These are phyloP conservation scores for Boletus rubroflammeus DNA, from an alignment of 768 basidiomycete species.

Conservation along the genomic window DNA sequence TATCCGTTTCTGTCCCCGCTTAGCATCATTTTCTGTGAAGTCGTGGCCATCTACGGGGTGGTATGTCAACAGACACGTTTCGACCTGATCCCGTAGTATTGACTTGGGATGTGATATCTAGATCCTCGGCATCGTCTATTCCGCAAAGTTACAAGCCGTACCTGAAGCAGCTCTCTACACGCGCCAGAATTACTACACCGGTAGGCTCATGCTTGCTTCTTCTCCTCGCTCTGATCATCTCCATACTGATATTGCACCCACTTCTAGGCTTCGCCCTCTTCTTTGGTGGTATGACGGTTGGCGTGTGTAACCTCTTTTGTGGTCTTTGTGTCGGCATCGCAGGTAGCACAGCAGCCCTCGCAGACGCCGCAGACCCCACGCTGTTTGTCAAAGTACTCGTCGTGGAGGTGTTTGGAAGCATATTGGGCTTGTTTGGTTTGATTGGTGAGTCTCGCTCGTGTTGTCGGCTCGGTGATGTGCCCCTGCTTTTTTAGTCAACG, in stretches of 20 bases:
- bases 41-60: constrained; percentile 97
- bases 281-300: constrained; percentile 96
- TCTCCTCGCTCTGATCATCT: neutral
- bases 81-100: neutral
- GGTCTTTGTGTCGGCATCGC: constrained; percentile 93
- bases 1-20: neutral
- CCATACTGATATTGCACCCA: neutral
- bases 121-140: constrained; percentile 98
- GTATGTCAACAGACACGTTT: constrained; percentile 42
- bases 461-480: neutral
- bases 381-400: constrained; percentile 96
- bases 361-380: constrained; percentile 92
- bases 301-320: constrained; percentile 90
- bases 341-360: constrained; percentile 91
- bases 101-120: constrained; percentile 21
- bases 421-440: constrained; percentile 88
- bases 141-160: constrained; percentile 66
- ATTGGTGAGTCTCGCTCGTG: constrained; percentile 59
- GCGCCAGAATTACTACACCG: constrained; percentile 88
- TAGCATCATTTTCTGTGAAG: constrained; percentile 99
- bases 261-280: constrained; percentile 81
- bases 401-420: constrained; percentile 91
- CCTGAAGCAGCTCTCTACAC: constrained; percentile 74
- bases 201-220: constrained; percentile 33
- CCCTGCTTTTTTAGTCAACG: neutral